phyloP scores from a whole-genome alignment of 1,139 yeast species.

The Candida pseudocylindracea region DNA sequence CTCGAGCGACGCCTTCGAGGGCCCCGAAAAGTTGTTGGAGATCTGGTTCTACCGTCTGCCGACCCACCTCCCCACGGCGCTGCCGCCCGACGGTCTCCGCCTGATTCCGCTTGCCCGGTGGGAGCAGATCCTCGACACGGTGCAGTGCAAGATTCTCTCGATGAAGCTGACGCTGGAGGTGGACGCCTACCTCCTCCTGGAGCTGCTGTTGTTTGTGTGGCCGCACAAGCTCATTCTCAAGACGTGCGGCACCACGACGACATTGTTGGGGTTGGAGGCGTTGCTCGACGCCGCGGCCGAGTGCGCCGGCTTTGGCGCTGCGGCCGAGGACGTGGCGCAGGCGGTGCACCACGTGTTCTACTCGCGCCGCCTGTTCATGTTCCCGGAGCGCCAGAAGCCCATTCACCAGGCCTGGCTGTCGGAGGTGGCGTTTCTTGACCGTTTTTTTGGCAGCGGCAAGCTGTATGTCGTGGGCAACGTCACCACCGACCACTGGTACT shows the following conservation, averaged over 20 bases:
- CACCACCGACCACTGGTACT: constrained; percentile 77
- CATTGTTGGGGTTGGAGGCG: constrained; percentile 53
- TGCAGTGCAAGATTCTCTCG: constrained; percentile 75
- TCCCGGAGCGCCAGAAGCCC: constrained; percentile 65
- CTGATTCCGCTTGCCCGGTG: constrained; percentile 43
- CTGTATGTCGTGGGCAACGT: constrained; percentile 66
- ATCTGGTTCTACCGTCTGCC: constrained; percentile 52
- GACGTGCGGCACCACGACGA: constrained; percentile 93
- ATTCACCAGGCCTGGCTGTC: constrained; percentile 74
- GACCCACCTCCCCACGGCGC: constrained; percentile 13
- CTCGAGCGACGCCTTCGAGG: constrained; percentile 85
- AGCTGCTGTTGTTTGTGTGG: constrained; percentile 77
- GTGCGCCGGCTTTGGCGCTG: constrained; percentile 1
- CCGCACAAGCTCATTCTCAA: constrained; percentile 70
- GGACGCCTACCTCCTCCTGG: constrained; percentile 78
- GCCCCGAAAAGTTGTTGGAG: constrained; percentile 87
- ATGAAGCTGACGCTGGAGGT: constrained; percentile 40
- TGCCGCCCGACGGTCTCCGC: constrained; percentile 27
- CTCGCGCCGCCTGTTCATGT: constrained; percentile 82
- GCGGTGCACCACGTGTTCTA: constrained; percentile 54
- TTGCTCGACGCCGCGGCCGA: constrained; percentile 23
- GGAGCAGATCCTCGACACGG: constrained; percentile 57
- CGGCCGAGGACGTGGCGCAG: constrained; percentile 1
- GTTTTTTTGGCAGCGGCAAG: constrained; percentile 35
- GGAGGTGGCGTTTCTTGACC: constrained; percentile 52